phyloP scores from a whole-genome alignment of 2,329 filamentous ascomycete genomes.

The Pestalotiopsis fici region DNA sequence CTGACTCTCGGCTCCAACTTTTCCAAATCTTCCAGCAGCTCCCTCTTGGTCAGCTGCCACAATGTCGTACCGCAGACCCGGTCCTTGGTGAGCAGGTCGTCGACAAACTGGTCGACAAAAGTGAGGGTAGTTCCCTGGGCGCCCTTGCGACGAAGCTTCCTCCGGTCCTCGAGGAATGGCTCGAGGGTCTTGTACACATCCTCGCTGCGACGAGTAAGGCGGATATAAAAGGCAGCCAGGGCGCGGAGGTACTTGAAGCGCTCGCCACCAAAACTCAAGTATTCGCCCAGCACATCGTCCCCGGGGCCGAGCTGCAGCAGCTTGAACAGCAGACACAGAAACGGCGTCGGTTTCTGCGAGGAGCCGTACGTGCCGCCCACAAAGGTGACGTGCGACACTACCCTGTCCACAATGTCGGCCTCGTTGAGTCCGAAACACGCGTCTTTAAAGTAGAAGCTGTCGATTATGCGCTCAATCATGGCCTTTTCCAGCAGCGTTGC shows the following conservation, averaged over 20 bases:
- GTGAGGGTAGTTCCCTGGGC: slow-evolving; percentile 76
- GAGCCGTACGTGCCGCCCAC: slow-evolving; percentile 87
- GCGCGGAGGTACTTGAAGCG: slow-evolving; percentile 86
- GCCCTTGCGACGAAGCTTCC: slow-evolving; percentile 79
- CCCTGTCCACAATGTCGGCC: slow-evolving; percentile 81
- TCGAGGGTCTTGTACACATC: slow-evolving; percentile 82
- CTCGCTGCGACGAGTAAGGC: slow-evolving; percentile 79
- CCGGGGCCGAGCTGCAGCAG: slow-evolving; percentile 84
- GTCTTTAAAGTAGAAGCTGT: slow-evolving; percentile 98
- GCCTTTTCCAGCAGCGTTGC: slow-evolving; percentile 96
- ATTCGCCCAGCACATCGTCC: slow-evolving; percentile 77
- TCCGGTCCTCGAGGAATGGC: slow-evolving; percentile 76
- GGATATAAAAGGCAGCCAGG: slow-evolving; percentile 89
- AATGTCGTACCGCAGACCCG: slow-evolving; percentile 88
- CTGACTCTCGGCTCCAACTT: slow-evolving; percentile 83
- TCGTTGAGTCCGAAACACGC: slow-evolving; percentile 96
- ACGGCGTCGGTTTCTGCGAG: slow-evolving; percentile 85
- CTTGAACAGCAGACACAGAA: slow-evolving; percentile 93
- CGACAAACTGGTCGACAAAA: slow-evolving; percentile 88
- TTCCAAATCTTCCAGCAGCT: slow-evolving; percentile 85
- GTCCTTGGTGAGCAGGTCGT: slow-evolving; percentile 86
- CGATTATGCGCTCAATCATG: slow-evolving; percentile 91
- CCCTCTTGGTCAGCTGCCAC: slow-evolving; percentile 85
- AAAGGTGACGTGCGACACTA: slow-evolving; percentile 77
- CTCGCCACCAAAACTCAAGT: slow-evolving; percentile 74